Conservation (phyloP, 2,329 filamentous ascomycete species). For the Scopulariopsis brevicaulis region DNA sequence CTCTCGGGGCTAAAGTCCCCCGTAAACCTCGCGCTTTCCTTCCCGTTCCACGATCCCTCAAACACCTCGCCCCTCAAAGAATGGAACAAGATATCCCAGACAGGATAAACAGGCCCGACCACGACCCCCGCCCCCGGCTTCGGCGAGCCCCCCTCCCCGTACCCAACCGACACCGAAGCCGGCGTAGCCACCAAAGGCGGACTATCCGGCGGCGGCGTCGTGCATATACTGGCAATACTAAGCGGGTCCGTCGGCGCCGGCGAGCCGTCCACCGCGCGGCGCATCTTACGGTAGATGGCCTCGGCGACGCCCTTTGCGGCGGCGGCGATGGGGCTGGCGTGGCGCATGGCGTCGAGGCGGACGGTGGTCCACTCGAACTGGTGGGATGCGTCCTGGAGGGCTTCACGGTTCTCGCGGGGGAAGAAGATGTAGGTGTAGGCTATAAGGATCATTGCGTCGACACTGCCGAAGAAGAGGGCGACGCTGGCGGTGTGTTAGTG, state of each 20-base stretch:
- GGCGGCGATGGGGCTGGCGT: constrained; percentile 39
- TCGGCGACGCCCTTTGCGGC: constrained; percentile 42
- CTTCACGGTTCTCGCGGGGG: constrained; percentile 39
- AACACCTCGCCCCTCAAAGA: background rate
- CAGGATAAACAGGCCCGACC: background rate
- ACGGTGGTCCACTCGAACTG: constrained; percentile 50
- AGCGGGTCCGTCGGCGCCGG: background rate
- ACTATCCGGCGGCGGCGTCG: background rate
- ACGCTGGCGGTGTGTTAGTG: constrained; percentile 20
- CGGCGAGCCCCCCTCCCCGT: background rate
- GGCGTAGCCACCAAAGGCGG: background rate
- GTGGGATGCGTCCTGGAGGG: constrained; percentile 33
- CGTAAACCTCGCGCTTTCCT: constrained; percentile 34
- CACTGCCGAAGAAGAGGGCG: constrained; percentile 49
- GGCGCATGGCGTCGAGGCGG: constrained; percentile 43
- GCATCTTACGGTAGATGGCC: constrained; percentile 24
- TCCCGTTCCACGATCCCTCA: background rate
- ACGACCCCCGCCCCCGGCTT: background rate
- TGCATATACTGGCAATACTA: constrained; percentile 4
- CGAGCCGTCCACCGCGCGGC: background rate
- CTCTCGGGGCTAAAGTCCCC: constrained; percentile 43
- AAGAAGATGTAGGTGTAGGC: constrained; percentile 51
- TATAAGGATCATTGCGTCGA: constrained; percentile 51
- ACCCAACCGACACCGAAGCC: background rate
- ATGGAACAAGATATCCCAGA: background rate